These are phyloP conservation scores for Nigrospora oryzae DNA, from an alignment of 2,329 filamentous ascomycete species.

Conservation along the genomic window DNA sequence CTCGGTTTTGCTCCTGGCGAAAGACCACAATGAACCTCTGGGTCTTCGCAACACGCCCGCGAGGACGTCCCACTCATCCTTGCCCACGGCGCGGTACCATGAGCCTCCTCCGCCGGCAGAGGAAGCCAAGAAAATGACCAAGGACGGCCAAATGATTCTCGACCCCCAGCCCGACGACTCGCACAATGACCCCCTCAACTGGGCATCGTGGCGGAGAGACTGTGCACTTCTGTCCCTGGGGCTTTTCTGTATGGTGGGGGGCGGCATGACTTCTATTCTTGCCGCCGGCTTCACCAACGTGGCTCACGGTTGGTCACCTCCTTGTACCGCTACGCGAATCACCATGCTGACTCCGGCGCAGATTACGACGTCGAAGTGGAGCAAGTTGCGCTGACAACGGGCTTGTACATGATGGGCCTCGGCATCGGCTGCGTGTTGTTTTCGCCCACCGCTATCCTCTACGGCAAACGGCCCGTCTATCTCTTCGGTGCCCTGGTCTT, in stretches of 20 bases:
- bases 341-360: slow-evolving; percentile 9
- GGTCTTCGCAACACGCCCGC: slow-evolving; percentile 48
- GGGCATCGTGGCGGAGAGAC: slow-evolving; percentile 76
- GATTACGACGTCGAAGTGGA: slow-evolving; percentile 59
- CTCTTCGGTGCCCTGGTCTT: slow-evolving; percentile 71
- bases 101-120: slow-evolving; percentile 19
- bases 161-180: slow-evolving; percentile 90
- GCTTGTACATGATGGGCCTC: slow-evolving; percentile 88
- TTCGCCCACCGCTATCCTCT: slow-evolving; percentile 86
- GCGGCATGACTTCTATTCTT: slow-evolving; percentile 83
- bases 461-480: slow-evolving; percentile 85
- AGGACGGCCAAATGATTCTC: slow-evolving; percentile 76
- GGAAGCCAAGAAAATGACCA: slow-evolving; percentile 60
- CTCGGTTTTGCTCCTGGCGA: slow-evolving; percentile 48
- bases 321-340: neutral
- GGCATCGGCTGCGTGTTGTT: slow-evolving; percentile 77
- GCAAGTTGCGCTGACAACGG: slow-evolving; percentile 76
- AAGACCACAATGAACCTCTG: slow-evolving; percentile 49
- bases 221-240: slow-evolving; percentile 72
- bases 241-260: slow-evolving; percentile 88
- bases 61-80: slow-evolving; percentile 49
- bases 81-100: slow-evolving; percentile 35
- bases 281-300: slow-evolving; percentile 86
- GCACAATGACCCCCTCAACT: slow-evolving; percentile 85
- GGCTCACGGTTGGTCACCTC: slow-evolving; percentile 41